Base-by-base conservation (phyloP, 345 rosid species). In the Salix purpurea region DNA sequence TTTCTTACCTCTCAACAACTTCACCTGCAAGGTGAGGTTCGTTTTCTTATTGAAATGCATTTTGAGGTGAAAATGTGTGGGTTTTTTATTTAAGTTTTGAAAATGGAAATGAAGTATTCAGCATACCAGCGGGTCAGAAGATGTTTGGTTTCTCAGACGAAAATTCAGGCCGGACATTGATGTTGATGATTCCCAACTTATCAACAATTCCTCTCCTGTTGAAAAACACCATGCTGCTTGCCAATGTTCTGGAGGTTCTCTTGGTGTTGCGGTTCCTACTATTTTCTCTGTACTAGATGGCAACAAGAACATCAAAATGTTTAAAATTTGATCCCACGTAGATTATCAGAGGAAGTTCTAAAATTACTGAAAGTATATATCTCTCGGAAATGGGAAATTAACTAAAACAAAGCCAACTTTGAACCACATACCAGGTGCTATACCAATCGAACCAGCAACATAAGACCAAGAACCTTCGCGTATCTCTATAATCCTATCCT, bases 391-490 rank as follows among this genome's bases (percentile, higher is more conserved):
- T 6, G 15, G 15, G 8, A 30, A 4, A 1, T 46, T 46, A 46
- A 60, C n/a, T 61, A 74, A 68, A 2, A 26, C 30, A 5, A 12
- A 37, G 11, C 7, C 52, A 69, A 6, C 24, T 42, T 72, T 16
- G 71, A 39, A 82, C 39, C 76, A 83, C 89, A 80, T 88, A 92
- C 98, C 95, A 74, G 97, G 98, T 80, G 94, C 96, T 90, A 78
- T 90, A 44, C 97, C 98, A 30, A 88, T 92, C 23, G 98, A 91
- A 75, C 95, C 97, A 4, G 90, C 96, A 5, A 92, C 82, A 68
- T 91, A 92, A 54, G 93, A 88, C 97, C 99, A 95, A 77, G 91
- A 80, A 68, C 99, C 99, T 87, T 89, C 94, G 0, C 97, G 87
- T 65, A 95, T 85, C 84, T 95, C 99, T 23, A 84, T 89, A 62